Evolutionary conservation across 1,284 basidiomycete species (phyloP), one percentile per base, ranked within the genome.

Genomic region (Cutaneotrichosporon spelunceum): DNA sequence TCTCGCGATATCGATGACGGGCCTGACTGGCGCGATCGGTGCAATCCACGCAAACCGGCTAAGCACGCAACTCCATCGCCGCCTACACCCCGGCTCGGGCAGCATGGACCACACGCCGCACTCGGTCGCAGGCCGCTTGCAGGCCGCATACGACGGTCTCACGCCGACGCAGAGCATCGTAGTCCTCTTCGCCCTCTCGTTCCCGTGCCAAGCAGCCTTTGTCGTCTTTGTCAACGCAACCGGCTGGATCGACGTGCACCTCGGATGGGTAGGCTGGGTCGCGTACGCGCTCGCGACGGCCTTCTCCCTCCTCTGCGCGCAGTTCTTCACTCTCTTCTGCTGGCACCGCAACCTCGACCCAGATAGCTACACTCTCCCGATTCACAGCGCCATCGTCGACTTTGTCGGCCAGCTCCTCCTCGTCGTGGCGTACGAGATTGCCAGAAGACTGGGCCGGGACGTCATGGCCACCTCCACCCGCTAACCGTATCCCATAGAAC

Each of bases 31-130:
- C 14, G 88, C 88, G 27, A 88, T 93, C 3, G 93, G 93, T 9
- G 88, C 92, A 10, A 92, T 99, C 69, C 89, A 94, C 68, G 88
- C 93, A 24, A 96, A 93, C 2, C 85, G 95, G 9, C 83, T 96
- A 4, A 93, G 91, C 0, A 98, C 94, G 1, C 64, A 67, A 7
- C 65, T 78, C 2, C 75, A 78, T 52, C 75, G 69, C 2, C 61
- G 60, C 10, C 68, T 76, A 49, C 74, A 73, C 62, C 68, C 72
- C 1, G 56, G 60, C 8, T 61, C 61, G 8, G 19, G 39, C 7
- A 13, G 42, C 10, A n/a, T 52, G 23, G 57, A 26, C 47, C 58
- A 62, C 27, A 4, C 24, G 23, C 21, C 23, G 19, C 26, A 27
- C 48, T 16, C 26, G 8, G 5, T 50, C 13, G 16, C 26, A 1